Percentiles rank a stretch among this genome's conserved stretches.
These are phyloP conservation scores for Venturia aucupariae DNA, from an alignment of 2,329 filamentous ascomycete species.

Conservation along the genomic window DNA sequence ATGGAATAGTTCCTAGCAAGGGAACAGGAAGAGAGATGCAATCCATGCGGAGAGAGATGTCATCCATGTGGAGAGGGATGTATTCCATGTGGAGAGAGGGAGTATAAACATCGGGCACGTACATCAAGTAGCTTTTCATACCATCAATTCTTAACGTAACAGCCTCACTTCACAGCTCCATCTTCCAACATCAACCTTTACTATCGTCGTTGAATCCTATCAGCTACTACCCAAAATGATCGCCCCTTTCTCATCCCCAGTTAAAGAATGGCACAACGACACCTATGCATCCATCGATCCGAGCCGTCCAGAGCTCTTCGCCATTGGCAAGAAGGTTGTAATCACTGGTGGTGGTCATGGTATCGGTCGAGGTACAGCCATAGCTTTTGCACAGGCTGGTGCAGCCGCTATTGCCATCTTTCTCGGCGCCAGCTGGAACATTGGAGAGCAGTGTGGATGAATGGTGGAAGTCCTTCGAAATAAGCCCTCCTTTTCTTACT, in stretches of 20 bases:
- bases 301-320: conserved; percentile 31
- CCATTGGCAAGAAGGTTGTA: conserved; percentile 31
- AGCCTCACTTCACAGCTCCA: too few relatives aligned
- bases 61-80: too few relatives aligned
- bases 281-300: conserved; percentile 32
- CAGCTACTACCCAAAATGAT: background rate
- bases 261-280: conserved; percentile 25
- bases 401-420: conserved; percentile 34
- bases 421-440: background rate
- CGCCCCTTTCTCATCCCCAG: conserved; percentile 4
- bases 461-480: conserved; percentile 9
- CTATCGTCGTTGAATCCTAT: background rate
- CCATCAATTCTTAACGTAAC: background rate
- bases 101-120: too few relatives aligned
- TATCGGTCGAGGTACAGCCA: conserved; percentile 37
- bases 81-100: too few relatives aligned
- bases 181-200: background rate
- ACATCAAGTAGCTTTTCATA: background rate
- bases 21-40: too few relatives aligned
- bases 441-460: background rate
- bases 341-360: conserved; percentile 39
- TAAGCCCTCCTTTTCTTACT: background rate
- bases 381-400: conserved; percentile 36
- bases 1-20: too few relatives aligned
- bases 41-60: too few relatives aligned